Conservation (phyloP, 2,329 filamentous ascomycete genomes). For the Penicillium corylophilum region DNA sequence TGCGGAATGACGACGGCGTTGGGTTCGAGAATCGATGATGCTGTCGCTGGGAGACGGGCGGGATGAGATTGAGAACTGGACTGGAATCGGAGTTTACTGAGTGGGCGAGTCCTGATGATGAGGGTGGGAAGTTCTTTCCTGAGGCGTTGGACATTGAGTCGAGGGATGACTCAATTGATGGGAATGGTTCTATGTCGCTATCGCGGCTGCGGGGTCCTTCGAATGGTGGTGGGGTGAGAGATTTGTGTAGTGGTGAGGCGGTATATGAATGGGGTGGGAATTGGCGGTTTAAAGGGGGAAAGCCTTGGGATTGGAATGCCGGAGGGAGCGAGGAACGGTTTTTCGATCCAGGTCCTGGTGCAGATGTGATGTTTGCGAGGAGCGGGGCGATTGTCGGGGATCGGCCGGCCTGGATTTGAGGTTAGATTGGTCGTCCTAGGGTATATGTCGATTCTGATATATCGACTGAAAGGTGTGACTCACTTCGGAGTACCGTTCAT, state of each 20-base stretch:
- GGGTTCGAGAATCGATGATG: constrained; percentile 45
- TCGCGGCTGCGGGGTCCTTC: constrained; percentile 50
- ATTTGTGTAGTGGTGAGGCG: constrained; percentile 86
- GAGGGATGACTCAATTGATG: constrained; percentile 80
- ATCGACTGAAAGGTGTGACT: constrained; percentile 46
- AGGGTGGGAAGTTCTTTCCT: constrained; percentile 71
- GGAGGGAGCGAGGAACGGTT: constrained; percentile 63
- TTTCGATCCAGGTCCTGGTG: constrained; percentile 42
- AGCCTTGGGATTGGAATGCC: constrained; percentile 50
- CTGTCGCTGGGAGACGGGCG: constrained; percentile 36
- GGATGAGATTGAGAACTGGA: constrained; percentile 48
- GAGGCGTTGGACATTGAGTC: constrained; percentile 51
- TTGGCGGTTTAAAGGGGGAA: constrained; percentile 45
- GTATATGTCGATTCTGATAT: constrained; percentile 40
- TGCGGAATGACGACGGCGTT: constrained; percentile 54
- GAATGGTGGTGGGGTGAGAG: constrained; percentile 78
- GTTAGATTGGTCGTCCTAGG: constrained; percentile 39
- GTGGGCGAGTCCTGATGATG: constrained; percentile 63
- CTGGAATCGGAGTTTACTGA: constrained; percentile 68
- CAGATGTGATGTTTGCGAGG: constrained; percentile 40
- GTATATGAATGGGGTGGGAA: constrained; percentile 62
- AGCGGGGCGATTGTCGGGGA: constrained; percentile 43
- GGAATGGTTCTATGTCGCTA: constrained; percentile 74
- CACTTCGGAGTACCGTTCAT: constrained; percentile 76
- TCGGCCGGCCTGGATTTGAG: constrained; percentile 33